Percentiles rank a stretch among this genome's conserved stretches.
phyloP scores from a whole-genome alignment of 2,329 filamentous ascomycete genomes.

The Xylaria sp. region DNA sequence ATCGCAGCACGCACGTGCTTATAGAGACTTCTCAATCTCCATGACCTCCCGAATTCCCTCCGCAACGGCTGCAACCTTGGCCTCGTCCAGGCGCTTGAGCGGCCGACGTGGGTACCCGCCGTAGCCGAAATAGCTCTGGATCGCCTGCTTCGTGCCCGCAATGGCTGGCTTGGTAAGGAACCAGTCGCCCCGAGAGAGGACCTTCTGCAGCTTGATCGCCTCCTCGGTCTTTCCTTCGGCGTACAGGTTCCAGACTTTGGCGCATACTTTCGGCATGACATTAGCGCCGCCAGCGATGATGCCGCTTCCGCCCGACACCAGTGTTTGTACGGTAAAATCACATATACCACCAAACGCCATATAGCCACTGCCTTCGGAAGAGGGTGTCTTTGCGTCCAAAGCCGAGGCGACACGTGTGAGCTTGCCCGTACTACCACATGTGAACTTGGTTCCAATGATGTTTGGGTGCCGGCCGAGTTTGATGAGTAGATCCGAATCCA shows the following conservation, averaged over 20 bases:
- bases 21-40: conserved; percentile 69
- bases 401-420: conserved; percentile 82
- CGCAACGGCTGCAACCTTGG: conserved; percentile 61
- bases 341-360: conserved; percentile 90
- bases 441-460: conserved; percentile 91
- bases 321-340: conserved; percentile 86
- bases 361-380: conserved; percentile 70
- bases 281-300: conserved; percentile 90
- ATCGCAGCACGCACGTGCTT: conserved; percentile 46
- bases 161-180: conserved; percentile 83
- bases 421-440: conserved; percentile 90
- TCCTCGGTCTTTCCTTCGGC: conserved; percentile 77
- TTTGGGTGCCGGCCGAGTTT: conserved; percentile 82
- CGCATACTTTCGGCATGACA: conserved; percentile 83
- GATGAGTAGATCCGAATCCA: conserved; percentile 89
- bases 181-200: conserved; percentile 85
- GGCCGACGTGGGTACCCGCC: conserved; percentile 80
- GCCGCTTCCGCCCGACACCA: conserved; percentile 80
- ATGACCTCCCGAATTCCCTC: conserved; percentile 71
- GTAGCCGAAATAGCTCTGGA: conserved; percentile 84
- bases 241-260: conserved; percentile 81
- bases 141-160: conserved; percentile 84
- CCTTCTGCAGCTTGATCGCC: conserved; percentile 77
- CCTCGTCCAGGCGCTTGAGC: conserved; percentile 71
- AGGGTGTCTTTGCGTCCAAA: conserved; percentile 75